These are phyloP conservation scores for Phaeophleospora eucalypticola DNA, from an alignment of 2,329 filamentous ascomycete genomes.

Conservation along the genomic window DNA sequence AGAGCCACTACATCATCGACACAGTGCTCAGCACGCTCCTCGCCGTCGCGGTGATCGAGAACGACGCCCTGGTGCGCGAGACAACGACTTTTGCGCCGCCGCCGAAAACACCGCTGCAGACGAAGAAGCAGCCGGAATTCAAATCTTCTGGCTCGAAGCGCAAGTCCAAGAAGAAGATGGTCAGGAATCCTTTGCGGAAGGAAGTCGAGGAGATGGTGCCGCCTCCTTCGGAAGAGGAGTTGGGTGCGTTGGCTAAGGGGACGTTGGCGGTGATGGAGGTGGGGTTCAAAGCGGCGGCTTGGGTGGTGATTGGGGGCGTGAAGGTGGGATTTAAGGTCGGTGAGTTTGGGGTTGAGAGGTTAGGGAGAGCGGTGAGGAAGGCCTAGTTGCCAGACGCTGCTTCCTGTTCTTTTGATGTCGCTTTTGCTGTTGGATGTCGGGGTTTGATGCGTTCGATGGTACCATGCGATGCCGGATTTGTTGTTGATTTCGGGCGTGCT, in stretches of 20 bases:
- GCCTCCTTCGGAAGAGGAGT: slow-evolving; percentile 23
- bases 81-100: slow-evolving; percentile 32
- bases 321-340: slow-evolving; percentile 37
- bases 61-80: slow-evolving; percentile 29
- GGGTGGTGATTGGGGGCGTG: slow-evolving; percentile 39
- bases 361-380: slow-evolving; percentile 37
- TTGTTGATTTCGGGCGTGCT: no score
- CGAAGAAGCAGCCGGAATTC: background rate
- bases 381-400: slow-evolving; percentile 20
- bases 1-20: slow-evolving; percentile 45
- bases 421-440: background rate
- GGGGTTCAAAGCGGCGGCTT: slow-evolving; percentile 41
- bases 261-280: slow-evolving; percentile 39
- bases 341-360: slow-evolving; percentile 36
- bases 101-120: slow-evolving; percentile 20
- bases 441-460: slow-evolving; percentile 6
- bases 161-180: slow-evolving; percentile 12
- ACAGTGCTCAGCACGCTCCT: slow-evolving; percentile 41
- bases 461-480: no score
- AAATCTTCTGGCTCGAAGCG: background rate
- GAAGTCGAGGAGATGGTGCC: slow-evolving; percentile 24
- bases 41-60: slow-evolving; percentile 45
- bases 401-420: background rate
- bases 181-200: slow-evolving; percentile 14
- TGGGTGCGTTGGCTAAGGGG: slow-evolving; percentile 38